A percentile compares a stretch with the other conserved stretches of the same genome.
Evolutionary conservation across 306 rosid species (phyloP).

Genomic region (Vicia faba): DNA sequence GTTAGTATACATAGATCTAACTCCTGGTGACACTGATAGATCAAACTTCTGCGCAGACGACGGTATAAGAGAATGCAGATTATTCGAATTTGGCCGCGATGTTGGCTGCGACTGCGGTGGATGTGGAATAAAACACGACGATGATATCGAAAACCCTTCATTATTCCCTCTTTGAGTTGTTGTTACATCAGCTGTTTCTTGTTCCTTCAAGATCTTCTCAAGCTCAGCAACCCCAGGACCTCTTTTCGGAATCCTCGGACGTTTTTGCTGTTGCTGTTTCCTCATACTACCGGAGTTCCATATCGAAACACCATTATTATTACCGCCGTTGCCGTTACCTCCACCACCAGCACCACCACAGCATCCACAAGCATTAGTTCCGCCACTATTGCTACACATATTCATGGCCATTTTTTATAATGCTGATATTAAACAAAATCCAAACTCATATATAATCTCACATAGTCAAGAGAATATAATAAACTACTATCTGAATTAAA

Average conservation of each 20-base stretch:
- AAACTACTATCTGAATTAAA: too few relatives aligned
- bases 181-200: conserved; percentile 34
- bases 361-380: conserved; percentile 26
- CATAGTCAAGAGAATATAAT: too few relatives aligned
- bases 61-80: conserved; percentile 12
- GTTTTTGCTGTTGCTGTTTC: conserved; percentile 41
- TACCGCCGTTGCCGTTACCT: conserved; percentile 17
- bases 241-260: conserved; percentile 60
- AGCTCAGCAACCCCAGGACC: conserved; percentile 86
- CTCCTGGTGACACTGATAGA: conserved; percentile 30
- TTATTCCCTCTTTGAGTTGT: conserved; percentile 17
- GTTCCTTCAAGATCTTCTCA: conserved; percentile 67
- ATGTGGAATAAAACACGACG: conserved; percentile 25
- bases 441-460: neutral
- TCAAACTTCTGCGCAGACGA: conserved; percentile 31
- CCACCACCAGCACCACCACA: conserved; percentile 4
- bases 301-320: conserved; percentile 1
- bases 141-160: conserved; percentile 42
- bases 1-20: conserved; percentile 23
- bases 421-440: neutral
- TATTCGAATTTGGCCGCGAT: neutral
- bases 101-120: neutral
- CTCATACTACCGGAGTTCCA: conserved; percentile 28
- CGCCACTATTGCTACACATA: conserved; percentile 50
- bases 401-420: neutral